Percentiles rank a stretch among this genome's conserved stretches.
phyloP scores from a whole-genome alignment of 106 monocot species.

The Hemerocallis citrina region DNA sequence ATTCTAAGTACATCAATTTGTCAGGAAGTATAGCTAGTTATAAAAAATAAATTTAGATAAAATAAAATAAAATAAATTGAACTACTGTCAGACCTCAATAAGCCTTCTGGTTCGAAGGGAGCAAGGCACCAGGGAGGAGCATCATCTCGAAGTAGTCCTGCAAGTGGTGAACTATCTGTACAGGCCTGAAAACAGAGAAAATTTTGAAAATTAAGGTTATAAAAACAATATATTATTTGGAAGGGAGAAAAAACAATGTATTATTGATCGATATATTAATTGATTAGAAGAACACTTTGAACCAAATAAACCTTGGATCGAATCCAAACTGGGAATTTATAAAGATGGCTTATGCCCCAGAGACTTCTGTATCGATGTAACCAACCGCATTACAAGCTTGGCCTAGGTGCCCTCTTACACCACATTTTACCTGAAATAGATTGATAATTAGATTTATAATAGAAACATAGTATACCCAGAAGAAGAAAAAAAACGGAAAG shows the following conservation, averaged over 20 bases:
- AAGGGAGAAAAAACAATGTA: no score
- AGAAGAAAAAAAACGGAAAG: no score
- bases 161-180: constrained; percentile 35
- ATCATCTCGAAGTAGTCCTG: constrained; percentile 43
- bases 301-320: constrained; percentile 25
- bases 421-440: constrained; percentile 40
- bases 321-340: constrained; percentile 24
- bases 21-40: neutral
- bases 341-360: constrained; percentile 37
- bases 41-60: no score
- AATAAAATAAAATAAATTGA: neutral
- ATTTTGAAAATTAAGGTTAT: no score
- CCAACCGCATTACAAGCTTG: constrained; percentile 41
- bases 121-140: constrained; percentile 69
- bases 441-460: neutral
- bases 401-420: constrained; percentile 28
- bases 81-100: constrained; percentile 41
- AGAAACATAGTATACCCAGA: neutral
- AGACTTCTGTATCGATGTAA: constrained; percentile 25
- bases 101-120: constrained; percentile 84
- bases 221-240: neutral
- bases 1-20: neutral
- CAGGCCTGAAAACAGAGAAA: no score
- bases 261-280: no score
- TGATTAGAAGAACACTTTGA: no score